Base-by-base conservation (phyloP, 2,329 filamentous ascomycete genomes). In the Zasmidium cellare region DNA sequence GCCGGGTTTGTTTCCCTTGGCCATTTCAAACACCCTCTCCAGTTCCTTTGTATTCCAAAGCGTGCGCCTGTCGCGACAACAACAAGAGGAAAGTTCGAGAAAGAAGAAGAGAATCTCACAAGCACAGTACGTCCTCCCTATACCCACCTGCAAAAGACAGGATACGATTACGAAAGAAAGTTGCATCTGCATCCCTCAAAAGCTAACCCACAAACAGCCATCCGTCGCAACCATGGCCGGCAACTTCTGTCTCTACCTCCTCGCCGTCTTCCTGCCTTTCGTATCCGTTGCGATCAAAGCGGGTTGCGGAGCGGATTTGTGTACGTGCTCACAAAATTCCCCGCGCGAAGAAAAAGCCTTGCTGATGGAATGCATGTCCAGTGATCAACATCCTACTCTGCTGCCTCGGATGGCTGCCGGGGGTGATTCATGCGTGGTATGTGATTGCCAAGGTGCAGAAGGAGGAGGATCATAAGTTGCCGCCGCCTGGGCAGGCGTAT, bases 251-350 rank as follows among this genome's bases (percentile, higher is more conserved):
- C 58, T 63, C 49, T 63, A 63, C 53, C 38, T 59, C 20, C 51
- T 59, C n/a, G 91, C 91, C 80, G 81, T 57, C 12, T 53, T 57
- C 49, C 20, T 57, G 66, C 91, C 92, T 54, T 91, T 92, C 73
- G 79, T 96, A 51, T 90, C 91, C 79, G 91, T 96, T 74, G 91
- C 96, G 82, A 86, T 96, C 65, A 91, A 96, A 85, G 85, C 87
- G 65, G 91, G 91, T 70, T 96, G 91, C 79, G 87, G 87, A 73
- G 84, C 86, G 67, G 89, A 94, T 9, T 41, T 41, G 6, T 18
- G 35, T 41, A 41, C 28, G 28, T 31, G 7, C 28, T 7, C 28
- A 31, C 28, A 14, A 31, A 7, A 7, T 31, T 31, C 7, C 28
- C 7, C 28, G 7, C 28, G 28, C 28, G 28, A 31, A 31, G 7